phyloP scores from a whole-genome alignment of 805 yeast species.

The Kregervanrija fluxuum region DNA sequence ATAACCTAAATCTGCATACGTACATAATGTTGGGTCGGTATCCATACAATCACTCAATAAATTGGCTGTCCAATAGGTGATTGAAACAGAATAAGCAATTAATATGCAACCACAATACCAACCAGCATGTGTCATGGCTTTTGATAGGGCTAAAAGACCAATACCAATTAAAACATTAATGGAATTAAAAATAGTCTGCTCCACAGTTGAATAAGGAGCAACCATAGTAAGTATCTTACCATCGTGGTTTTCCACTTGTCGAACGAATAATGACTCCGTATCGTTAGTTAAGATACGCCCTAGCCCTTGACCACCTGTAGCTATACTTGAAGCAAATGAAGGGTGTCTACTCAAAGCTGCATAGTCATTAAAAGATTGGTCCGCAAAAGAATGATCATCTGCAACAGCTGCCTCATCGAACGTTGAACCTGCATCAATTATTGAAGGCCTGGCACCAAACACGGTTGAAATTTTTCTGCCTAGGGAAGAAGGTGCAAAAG shows the following conservation, averaged over 20 bases:
- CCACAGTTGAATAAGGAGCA: conserved; percentile 75
- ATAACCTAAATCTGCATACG: conserved; percentile 84
- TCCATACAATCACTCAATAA: conserved; percentile 70
- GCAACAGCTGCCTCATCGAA: conserved; percentile 31
- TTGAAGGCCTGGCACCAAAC: conserved; percentile 16
- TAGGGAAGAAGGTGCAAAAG: conserved; percentile 54
- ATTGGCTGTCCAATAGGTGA: conserved; percentile 73
- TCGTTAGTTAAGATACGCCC: conserved; percentile 19
- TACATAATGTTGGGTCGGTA: conserved; percentile 70
- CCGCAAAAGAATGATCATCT: conserved; percentile 37
- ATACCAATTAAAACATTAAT: conserved; percentile 63
- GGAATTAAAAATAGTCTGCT: conserved; percentile 62
- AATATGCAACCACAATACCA: conserved; percentile 59
- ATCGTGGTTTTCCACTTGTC: conserved; percentile 60
- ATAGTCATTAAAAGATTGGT: conserved; percentile 23
- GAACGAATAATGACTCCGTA: conserved; percentile 21
- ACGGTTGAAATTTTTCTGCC: conserved; percentile 63
- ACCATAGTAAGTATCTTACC: conserved; percentile 66
- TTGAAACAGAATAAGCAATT: conserved; percentile 50
- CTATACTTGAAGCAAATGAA: conserved; percentile 10
- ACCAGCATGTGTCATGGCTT: conserved; percentile 58
- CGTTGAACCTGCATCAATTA: conserved; percentile 4
- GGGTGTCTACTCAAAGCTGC: conserved; percentile 18
- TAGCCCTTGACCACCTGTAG: conserved; percentile 9
- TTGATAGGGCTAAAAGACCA: conserved; percentile 59